Percentiles rank a stretch among this genome's conserved stretches.
Conservation (phyloP, 2,329 filamentous ascomycete species). For the Xylaria digitata region DNA sequence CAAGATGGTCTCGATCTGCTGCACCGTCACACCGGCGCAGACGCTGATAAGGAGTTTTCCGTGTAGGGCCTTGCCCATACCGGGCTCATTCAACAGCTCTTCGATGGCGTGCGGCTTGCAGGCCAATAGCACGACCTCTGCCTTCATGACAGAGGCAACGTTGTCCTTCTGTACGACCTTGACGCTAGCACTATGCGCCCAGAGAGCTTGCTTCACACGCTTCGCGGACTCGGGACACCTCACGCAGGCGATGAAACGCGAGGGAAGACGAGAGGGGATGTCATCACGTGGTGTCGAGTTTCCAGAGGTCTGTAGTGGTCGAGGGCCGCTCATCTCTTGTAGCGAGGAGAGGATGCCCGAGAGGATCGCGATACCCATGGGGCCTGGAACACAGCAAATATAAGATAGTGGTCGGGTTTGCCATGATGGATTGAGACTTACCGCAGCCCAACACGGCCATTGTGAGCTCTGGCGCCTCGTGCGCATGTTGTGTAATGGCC, state of each 20-base stretch:
- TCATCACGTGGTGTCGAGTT: conserved; percentile 59
- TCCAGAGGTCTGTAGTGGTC: conserved; percentile 59
- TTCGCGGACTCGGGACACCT: conserved; percentile 75
- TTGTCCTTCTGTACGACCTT: conserved; percentile 79
- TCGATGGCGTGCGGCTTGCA: conserved; percentile 84
- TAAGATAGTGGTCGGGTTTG: neutral
- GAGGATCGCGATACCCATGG: conserved; percentile 87
- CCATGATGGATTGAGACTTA: conserved; percentile 55
- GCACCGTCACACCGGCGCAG: conserved; percentile 78
- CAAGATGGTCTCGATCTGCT: conserved; percentile 74
- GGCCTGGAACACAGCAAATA: conserved; percentile 63
- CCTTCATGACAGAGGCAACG: conserved; percentile 71
- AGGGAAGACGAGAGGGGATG: conserved; percentile 70
- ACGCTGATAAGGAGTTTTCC: conserved; percentile 87
- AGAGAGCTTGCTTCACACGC: conserved; percentile 73
- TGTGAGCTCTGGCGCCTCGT: conserved; percentile 67
- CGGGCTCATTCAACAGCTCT: conserved; percentile 73
- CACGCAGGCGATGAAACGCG: conserved; percentile 84
- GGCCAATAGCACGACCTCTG: conserved; percentile 79
- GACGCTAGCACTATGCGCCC: conserved; percentile 70
- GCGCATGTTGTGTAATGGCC: conserved; percentile 48
- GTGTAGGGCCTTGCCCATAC: conserved; percentile 77
- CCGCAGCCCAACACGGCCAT: conserved; percentile 86
- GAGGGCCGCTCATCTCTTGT: conserved; percentile 60
- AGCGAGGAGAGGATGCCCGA: conserved; percentile 81